Evolutionary conservation across 768 basidiomycete genomes (phyloP).

Genomic region (Naganishia antarctica): DNA sequence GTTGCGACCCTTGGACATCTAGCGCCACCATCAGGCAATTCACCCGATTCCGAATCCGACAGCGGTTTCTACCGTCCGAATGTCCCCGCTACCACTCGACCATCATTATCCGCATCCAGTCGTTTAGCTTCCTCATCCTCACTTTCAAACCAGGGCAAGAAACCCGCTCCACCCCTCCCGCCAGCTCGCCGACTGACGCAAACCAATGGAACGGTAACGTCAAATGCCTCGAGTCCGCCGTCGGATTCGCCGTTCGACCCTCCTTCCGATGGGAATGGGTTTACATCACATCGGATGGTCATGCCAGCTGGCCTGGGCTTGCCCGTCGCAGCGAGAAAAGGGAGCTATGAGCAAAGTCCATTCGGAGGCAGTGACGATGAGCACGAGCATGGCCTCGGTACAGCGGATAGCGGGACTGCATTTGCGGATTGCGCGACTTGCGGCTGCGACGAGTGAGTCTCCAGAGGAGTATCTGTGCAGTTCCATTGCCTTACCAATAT

Average conservation of each 20-base stretch:
- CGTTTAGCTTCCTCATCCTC: conserved; percentile 6
- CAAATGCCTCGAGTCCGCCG: conserved; percentile 1
- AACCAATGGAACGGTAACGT: neutral
- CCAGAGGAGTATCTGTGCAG: no score
- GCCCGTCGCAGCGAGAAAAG: neutral
- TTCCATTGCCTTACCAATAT: no score
- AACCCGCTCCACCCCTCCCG: neutral
- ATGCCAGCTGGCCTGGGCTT: neutral
- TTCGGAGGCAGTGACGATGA: conserved; percentile 19
- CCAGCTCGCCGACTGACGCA: conserved; percentile 12
- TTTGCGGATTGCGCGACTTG: conserved; percentile 6
- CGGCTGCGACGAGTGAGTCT: conserved; percentile 14
- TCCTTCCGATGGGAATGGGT: conserved; percentile 3
- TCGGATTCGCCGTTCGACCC: conserved; percentile 7
- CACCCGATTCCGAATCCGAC: neutral
- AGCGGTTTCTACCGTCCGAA: neutral
- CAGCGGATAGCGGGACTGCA: neutral
- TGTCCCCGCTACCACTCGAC: neutral
- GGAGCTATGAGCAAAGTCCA: conserved; percentile 1
- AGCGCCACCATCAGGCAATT: neutral
- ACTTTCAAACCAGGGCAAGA: neutral
- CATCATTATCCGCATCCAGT: conserved; percentile 5
- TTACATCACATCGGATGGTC: neutral
- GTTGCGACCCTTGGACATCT: neutral
- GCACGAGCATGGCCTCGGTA: neutral